Conservation (phyloP, 495 filamentous ascomycete species). For the Neurospora pannonica region DNA sequence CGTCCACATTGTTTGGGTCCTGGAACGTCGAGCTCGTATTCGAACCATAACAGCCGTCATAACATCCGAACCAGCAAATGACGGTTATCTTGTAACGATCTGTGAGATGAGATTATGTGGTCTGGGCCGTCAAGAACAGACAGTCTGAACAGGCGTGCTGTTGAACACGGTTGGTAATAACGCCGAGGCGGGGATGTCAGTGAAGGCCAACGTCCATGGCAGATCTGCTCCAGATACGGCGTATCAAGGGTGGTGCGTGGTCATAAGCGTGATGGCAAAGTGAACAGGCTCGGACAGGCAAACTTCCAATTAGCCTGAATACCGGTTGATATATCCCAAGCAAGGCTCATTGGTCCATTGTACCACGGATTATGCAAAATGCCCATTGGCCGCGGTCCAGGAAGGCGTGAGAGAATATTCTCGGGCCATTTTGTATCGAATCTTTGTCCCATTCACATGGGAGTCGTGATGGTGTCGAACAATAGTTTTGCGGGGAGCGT, state of each 20-base stretch:
- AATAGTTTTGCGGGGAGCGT: background rate
- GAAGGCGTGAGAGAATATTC: background rate
- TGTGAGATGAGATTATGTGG: background rate
- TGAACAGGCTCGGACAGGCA: background rate
- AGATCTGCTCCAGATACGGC: background rate
- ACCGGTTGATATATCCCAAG: background rate
- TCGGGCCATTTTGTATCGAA: background rate
- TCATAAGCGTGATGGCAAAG: background rate
- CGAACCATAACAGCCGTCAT: background rate
- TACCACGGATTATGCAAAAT: background rate
- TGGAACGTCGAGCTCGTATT: background rate
- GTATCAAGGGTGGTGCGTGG: background rate
- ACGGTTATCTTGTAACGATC: background rate
- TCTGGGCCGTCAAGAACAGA: background rate
- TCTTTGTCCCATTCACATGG: background rate
- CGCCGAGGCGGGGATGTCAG: background rate
- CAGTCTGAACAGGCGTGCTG: background rate
- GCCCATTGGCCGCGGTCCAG: background rate
- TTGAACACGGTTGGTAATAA: background rate
- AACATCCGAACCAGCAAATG: background rate
- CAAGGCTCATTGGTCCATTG: background rate
- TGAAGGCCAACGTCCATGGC: background rate
- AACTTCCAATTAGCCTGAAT: background rate
- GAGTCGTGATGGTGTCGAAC: background rate
- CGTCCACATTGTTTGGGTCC: background rate